phyloP scores from a whole-genome alignment of 768 basidiomycete species.

The Leucocoprinus sp. region DNA sequence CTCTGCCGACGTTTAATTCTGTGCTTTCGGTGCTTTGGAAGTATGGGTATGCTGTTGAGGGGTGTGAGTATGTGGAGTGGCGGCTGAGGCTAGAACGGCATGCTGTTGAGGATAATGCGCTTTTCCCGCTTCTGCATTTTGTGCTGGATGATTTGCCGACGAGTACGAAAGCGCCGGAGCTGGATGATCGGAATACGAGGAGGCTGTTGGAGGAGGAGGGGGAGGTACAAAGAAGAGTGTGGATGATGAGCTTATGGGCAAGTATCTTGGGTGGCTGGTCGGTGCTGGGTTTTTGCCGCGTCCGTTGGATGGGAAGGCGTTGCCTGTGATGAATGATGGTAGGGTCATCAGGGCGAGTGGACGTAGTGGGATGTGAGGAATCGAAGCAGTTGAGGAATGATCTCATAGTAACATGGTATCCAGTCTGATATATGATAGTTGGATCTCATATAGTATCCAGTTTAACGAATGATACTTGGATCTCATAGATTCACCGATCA shows the following conservation, averaged over 20 bases:
- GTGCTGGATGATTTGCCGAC: constrained; percentile 97
- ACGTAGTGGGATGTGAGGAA: constrained; percentile 45
- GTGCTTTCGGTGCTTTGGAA: constrained; percentile 62
- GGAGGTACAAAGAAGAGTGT: constrained; percentile 42
- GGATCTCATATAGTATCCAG: background rate
- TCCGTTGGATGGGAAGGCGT: constrained; percentile 35
- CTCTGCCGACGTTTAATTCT: constrained; percentile 83
- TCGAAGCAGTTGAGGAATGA: background rate
- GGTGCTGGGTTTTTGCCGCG: constrained; percentile 71
- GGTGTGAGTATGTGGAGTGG: constrained; percentile 90
- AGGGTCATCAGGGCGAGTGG: constrained; percentile 56
- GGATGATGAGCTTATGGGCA: constrained; percentile 66
- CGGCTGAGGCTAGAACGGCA: constrained; percentile 88
- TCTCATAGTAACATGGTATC: background rate
- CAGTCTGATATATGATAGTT: background rate
- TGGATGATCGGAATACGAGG: constrained; percentile 82
- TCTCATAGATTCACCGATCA: no score
- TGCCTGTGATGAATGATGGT: constrained; percentile 39
- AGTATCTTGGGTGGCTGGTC: constrained; percentile 90
- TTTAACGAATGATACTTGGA: background rate
- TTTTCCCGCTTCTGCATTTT: constrained; percentile 95
- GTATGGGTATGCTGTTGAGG: constrained; percentile 75
- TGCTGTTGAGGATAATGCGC: constrained; percentile 90
- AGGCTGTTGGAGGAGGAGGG: constrained; percentile 42
- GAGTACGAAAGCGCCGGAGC: constrained; percentile 86